Base-by-base conservation (phyloP, 768 basidiomycete species). In the Phylloporus scabripes region DNA sequence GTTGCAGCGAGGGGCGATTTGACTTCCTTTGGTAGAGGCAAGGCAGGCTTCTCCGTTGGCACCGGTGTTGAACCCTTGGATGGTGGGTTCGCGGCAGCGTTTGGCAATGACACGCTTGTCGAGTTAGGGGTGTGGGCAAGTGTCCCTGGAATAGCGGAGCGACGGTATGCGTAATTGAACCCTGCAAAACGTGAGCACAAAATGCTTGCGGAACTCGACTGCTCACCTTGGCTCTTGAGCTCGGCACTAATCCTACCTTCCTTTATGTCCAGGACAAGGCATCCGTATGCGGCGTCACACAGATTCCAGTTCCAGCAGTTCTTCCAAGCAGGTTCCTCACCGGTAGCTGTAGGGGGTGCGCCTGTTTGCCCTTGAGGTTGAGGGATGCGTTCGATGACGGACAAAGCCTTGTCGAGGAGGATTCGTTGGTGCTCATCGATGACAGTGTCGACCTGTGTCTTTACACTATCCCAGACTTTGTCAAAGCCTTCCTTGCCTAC, bases 271-370 rank as follows among this genome's bases (percentile, higher is more conserved):
- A 99, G 72, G 1, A 96, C 73, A 29, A 99, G 76, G 10, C 82
- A 83, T 1, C 96, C 95, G 52, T 86, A 96, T 2, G 92, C 89
- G 6, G 95, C 95, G 58, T 99, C 96, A 55, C 93, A 93, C 37
- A 98, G 71, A 61, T 97, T 95, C 95, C 95, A 96, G 65, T 96
- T 92, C 95, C 95, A 97, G 65, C 91, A 92, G 65, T 96, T 97
- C 70, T 97, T 99, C 96, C 96, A 99, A 0, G 90, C 84, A 3
- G 86, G 83, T 59, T 97, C 93, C 65, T 99, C 95, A 2, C 79
- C 77, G 2, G 78, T 74, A 8, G 76, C 72, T 1, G 77, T 73
- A 7, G 77, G 73, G 0, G 72, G 75, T 5, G 63, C 55, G 17
- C 65, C 67, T 4, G 58, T 61, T 15, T 67, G 64, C 29, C 67